Evolutionary conservation across 192 early-diverging fungal genomes (phyloP).

Genomic region (Coemansia sp.): DNA sequence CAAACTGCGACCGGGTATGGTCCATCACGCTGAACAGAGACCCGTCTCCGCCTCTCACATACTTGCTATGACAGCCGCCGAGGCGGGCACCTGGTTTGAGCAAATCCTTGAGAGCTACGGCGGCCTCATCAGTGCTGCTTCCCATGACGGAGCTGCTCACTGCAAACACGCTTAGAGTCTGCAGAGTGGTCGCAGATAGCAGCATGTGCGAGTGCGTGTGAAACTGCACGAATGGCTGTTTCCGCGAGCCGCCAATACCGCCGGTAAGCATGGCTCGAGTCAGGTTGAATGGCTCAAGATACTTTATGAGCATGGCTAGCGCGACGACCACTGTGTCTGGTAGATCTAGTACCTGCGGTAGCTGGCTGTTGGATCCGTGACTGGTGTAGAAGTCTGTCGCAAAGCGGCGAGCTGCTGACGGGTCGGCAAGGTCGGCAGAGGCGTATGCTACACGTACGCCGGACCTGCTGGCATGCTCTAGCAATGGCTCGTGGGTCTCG

Average conservation of each 20-base stretch:
- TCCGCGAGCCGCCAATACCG: conserved; percentile 59
- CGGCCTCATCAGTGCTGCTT: conserved; percentile 1
- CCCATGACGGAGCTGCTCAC: conserved; percentile 63
- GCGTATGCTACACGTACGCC: conserved; percentile 33
- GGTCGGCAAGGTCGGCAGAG: conserved; percentile 1
- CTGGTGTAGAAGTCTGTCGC: conserved; percentile 24
- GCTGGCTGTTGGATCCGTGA: conserved; percentile 11
- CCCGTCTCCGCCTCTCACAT: conserved; percentile 56
- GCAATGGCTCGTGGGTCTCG: conserved; percentile 15
- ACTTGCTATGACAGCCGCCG: conserved; percentile 13
- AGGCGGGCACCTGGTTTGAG: conserved; percentile 10
- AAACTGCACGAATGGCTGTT: conserved; percentile 77
- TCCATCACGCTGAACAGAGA: conserved; percentile 84
- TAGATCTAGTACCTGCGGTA: conserved; percentile 32
- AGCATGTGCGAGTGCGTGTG: conserved; percentile 71
- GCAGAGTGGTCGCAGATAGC: conserved; percentile 86
- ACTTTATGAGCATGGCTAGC: conserved; percentile 47
- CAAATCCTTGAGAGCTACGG: conserved; percentile 18
- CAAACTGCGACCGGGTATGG: conserved; percentile 82
- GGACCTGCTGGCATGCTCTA: conserved; percentile 60
- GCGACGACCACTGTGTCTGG: conserved; percentile 14
- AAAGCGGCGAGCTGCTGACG: conserved; percentile 7
- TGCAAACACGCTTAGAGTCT: conserved; percentile 87
- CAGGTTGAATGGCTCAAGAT: conserved; percentile 47
- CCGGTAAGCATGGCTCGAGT: conserved; percentile 50